Evolutionary conservation across 169 alveolate genomes (phyloP), one percentile per base, ranked within the genome.

Genomic region (Plasmodium adleri): DNA sequence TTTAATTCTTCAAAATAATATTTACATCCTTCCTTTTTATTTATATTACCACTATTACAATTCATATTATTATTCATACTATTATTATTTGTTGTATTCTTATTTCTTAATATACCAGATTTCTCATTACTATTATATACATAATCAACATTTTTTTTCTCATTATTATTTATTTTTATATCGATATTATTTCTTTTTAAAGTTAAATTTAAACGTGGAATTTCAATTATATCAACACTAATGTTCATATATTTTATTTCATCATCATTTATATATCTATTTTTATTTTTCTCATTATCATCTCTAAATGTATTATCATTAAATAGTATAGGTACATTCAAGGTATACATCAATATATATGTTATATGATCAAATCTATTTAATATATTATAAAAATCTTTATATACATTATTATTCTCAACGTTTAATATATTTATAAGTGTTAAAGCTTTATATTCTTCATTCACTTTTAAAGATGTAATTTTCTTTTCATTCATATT

Each of bases 341-440:
- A 66, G 13, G 92, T 66, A 50, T 86, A 86, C 22, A 86, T 86
- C 59, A 86, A 54, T 62, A 86, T 49, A 49, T 86, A 59, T 9
- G 88, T 86, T 22, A 86, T 86, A 39, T 86, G 92, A n/a, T 86
- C 92, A 28, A 86, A 86, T 39, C 72, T 86, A 70, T 60, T 71
- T 12, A 86, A 17, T 13, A 72, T 32, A 9, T 86, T 72, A 59
- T 86, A 86, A 71, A 86, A 86, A 49, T 86, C 92, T 24, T 64
- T 60, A 49, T 52, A 86, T 45, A 86, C 75, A 24, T 86, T 75
- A 64, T 86, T 86, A 72, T 86, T 86, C 32, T 86, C 92, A 45
- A 59, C 71, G 13, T 60, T 86, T 20, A 86, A 56, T 52, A 86
- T 86, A 54, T 86, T 86, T 15, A 86, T 62, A 28, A 86, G 62